Base-by-base conservation (phyloP, 768 basidiomycete species). In the Paxillus ammoniavirescens region DNA sequence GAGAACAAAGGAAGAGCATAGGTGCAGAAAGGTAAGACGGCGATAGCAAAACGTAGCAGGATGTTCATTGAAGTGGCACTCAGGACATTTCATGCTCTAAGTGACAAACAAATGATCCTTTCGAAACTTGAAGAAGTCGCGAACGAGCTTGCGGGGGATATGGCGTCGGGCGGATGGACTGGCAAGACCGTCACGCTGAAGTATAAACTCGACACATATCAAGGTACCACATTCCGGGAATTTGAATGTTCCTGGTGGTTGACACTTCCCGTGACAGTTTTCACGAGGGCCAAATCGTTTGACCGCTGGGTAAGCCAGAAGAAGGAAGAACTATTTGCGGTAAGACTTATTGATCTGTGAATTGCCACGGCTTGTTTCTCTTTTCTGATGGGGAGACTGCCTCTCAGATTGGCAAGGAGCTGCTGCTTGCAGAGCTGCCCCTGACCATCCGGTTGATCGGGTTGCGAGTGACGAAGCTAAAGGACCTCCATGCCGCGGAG, bases 131-230 rank as follows among this genome's bases (percentile, higher is more conserved):
- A 90, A 21, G 84, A 91, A 51, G 82, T 97, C 35, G 87, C 93
- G 1, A 80, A 78, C 2, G 89, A 93, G 61, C 81, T 99, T 12
- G 89, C 84, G 63, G 77, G 79, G 41, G 94, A 97, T 65, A 86
- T 98, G 82, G 73, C 77, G 26, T 69, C 78, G n/a, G 77, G 78
- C 42, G 87, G 90, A 30, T 99, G 93, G 86, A 80, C 84, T 7
- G 96, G 93, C 8, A 83, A 87, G 59, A 97, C 93, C 0, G 78
- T 98, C 31, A 96, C 92, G 0, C 77, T 98, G 47, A 97, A 96
- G 68, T 94, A 87, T 68, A 99, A 99, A 73, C 79, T 92, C 33
- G 87, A 95, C 65, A 93, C 86, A 1, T 98, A 86, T 68, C 84
- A 96, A 77, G 86, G 91, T 84, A 53, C 41, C 44, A 45, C 9